phyloP scores from a whole-genome alignment of 225 moss, liverwort and hornwort species.

The Rhytidiadelphus loreus region DNA sequence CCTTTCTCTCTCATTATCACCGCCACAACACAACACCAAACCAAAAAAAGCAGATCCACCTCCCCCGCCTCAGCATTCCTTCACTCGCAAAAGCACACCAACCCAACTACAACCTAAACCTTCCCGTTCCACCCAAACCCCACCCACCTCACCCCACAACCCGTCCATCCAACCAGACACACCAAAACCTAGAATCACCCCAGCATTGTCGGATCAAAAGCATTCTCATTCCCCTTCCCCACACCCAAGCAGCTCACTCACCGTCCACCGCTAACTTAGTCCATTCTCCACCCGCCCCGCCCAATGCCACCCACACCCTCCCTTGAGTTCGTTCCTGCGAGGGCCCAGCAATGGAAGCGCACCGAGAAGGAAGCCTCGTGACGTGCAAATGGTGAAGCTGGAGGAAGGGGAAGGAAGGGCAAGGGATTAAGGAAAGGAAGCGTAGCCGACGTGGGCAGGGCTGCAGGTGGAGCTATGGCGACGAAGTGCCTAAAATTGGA shows the following conservation, averaged over 20 bases:
- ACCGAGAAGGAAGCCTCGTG: background rate
- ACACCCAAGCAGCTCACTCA: background rate
- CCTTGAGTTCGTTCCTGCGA: background rate
- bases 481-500: background rate
- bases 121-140: background rate
- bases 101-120: background rate
- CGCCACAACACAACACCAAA: background rate
- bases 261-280: background rate
- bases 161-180: background rate
- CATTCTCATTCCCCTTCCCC: background rate
- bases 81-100: background rate
- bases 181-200: background rate
- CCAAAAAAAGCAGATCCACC: background rate
- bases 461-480: background rate
- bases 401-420: background rate
- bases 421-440: background rate
- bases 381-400: background rate
- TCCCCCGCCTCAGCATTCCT: background rate
- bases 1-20: background rate
- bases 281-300: background rate
- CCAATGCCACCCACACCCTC: background rate
- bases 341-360: background rate
- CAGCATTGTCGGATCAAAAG: background rate
- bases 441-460: background rate
- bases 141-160: background rate